These are phyloP conservation scores for Penicillium vulpinum DNA, from an alignment of 2,329 filamentous ascomycete genomes.

Conservation along the genomic window DNA sequence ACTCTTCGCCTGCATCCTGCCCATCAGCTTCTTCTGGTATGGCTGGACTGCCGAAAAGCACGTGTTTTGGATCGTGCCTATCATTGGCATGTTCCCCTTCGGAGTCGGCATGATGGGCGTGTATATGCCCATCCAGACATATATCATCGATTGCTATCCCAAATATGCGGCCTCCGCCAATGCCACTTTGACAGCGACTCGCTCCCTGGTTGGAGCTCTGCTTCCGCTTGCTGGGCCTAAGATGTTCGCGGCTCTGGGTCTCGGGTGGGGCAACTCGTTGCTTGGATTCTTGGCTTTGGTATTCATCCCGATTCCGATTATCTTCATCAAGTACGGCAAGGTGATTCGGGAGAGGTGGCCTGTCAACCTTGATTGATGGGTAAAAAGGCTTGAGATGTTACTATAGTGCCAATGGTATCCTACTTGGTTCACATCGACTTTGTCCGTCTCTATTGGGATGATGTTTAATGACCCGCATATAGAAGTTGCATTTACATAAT, in stretches of 20 bases:
- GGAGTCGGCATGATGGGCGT: slow-evolving; percentile 53
- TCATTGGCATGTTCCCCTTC: slow-evolving; percentile 58
- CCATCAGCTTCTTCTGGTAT: slow-evolving; percentile 58
- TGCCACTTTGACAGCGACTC: slow-evolving; percentile 56
- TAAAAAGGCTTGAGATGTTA: neutral
- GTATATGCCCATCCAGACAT: slow-evolving; percentile 60
- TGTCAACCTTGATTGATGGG: slow-evolving; percentile 12
- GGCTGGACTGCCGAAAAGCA: slow-evolving; percentile 56
- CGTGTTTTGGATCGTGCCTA: slow-evolving; percentile 59
- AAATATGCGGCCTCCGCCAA: slow-evolving; percentile 51
- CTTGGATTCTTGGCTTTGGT: slow-evolving; percentile 22
- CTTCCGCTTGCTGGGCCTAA: slow-evolving; percentile 20
- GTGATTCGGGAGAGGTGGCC: slow-evolving; percentile 17
- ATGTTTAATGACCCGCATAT: neutral
- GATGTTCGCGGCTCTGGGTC: slow-evolving; percentile 16
- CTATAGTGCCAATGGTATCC: neutral
- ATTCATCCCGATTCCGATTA: slow-evolving; percentile 16
- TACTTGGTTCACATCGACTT: neutral
- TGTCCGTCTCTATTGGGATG: neutral
- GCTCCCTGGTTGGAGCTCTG: slow-evolving; percentile 45
- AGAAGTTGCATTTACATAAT: neutral
- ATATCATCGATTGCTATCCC: slow-evolving; percentile 59
- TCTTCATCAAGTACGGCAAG: slow-evolving; percentile 12
- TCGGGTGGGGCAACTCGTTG: slow-evolving; percentile 24
- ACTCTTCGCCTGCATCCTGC: slow-evolving; percentile 53